Evolutionary conservation across 2,329 filamentous ascomycete species (phyloP).

Genomic region (Cytospora piceicola): DNA sequence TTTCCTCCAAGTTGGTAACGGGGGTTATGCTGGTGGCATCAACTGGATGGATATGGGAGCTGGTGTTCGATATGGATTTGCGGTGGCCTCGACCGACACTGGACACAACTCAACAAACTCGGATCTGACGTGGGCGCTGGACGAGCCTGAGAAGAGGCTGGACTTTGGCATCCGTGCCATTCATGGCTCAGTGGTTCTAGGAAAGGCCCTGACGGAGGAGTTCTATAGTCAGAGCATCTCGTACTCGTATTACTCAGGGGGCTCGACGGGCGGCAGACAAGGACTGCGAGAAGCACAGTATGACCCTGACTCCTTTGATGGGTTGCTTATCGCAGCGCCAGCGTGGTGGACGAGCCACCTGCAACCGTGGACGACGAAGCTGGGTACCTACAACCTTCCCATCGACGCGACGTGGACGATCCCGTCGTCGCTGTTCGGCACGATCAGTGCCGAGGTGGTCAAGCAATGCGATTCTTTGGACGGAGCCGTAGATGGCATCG

Average conservation of each 20-base stretch:
- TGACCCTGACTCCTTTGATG: slow-evolving; percentile 61
- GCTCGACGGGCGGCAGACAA: slow-evolving; percentile 64
- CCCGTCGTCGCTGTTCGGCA: slow-evolving; percentile 44
- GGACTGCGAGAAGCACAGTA: slow-evolving; percentile 58
- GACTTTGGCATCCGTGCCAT: slow-evolving; percentile 49
- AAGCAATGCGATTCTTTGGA: slow-evolving; percentile 47
- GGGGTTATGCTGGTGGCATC: slow-evolving; percentile 43
- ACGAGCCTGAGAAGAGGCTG: slow-evolving; percentile 41
- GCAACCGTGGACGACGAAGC: slow-evolving; percentile 43
- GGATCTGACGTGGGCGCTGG: slow-evolving; percentile 45
- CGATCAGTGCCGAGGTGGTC: slow-evolving; percentile 45
- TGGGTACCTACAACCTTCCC: slow-evolving; percentile 51
- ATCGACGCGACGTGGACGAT: slow-evolving; percentile 47
- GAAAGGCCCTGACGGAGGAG: slow-evolving; percentile 52
- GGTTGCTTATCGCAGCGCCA: slow-evolving; percentile 56
- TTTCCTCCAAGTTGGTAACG: slow-evolving; percentile 45
- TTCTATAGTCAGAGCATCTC: slow-evolving; percentile 51
- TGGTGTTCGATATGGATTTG: slow-evolving; percentile 45
- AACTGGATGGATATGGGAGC: slow-evolving; percentile 39
- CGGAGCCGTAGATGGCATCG: slow-evolving; percentile 47
- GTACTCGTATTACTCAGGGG: slow-evolving; percentile 60
- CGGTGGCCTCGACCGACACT: slow-evolving; percentile 48
- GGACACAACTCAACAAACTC: slow-evolving; percentile 43
- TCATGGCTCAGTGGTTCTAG: slow-evolving; percentile 54
- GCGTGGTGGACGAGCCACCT: slow-evolving; percentile 48